Evolutionary conservation across 352 stramenopile species (phyloP).

Genomic region (Aphanomyces invadans): DNA sequence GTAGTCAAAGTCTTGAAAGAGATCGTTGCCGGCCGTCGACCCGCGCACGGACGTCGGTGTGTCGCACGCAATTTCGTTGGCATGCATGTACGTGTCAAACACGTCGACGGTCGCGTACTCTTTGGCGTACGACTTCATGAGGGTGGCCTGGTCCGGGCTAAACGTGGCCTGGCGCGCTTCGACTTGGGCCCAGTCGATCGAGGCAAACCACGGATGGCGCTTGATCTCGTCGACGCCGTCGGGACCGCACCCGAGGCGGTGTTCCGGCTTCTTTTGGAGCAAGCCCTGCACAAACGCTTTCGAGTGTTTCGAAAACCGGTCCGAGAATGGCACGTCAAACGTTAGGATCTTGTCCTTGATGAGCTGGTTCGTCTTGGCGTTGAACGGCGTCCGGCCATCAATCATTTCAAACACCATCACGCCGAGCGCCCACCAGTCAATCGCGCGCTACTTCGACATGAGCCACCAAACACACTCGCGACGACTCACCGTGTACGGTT

Average conservation of each 20-base stretch:
- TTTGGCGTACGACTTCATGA: slow-evolving; percentile 78
- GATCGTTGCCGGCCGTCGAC: slow-evolving; percentile 53
- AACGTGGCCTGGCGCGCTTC: slow-evolving; percentile 49
- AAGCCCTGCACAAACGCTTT: slow-evolving; percentile 83
- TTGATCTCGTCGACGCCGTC: slow-evolving; percentile 84
- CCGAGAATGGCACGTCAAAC: slow-evolving; percentile 74
- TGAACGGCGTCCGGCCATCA: slow-evolving; percentile 78
- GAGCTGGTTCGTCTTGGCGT: slow-evolving; percentile 77
- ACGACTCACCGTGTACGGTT: slow-evolving; percentile 56
- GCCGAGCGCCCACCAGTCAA: slow-evolving; percentile 85
- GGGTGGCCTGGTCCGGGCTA: slow-evolving; percentile 51
- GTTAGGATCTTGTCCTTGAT: slow-evolving; percentile 82
- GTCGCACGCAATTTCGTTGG: slow-evolving; percentile 69
- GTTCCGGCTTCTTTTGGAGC: slow-evolving; percentile 89
- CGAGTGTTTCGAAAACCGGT: slow-evolving; percentile 68
- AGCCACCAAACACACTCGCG: background rate
- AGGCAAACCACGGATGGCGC: slow-evolving; percentile 79
- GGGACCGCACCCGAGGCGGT: slow-evolving; percentile 88
- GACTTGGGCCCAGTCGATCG: slow-evolving; percentile 80
- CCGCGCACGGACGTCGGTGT: slow-evolving; percentile 58
- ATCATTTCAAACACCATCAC: slow-evolving; percentile 88
- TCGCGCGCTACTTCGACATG: slow-evolving; percentile 52
- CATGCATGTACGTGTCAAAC: slow-evolving; percentile 85
- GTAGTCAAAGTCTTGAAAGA: slow-evolving; percentile 38
- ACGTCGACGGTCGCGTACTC: slow-evolving; percentile 72